A percentile compares a stretch with the other conserved stretches of the same genome.
phyloP scores from a whole-genome alignment of 1,284 basidiomycete genomes.

The Fomes fomentarius region DNA sequence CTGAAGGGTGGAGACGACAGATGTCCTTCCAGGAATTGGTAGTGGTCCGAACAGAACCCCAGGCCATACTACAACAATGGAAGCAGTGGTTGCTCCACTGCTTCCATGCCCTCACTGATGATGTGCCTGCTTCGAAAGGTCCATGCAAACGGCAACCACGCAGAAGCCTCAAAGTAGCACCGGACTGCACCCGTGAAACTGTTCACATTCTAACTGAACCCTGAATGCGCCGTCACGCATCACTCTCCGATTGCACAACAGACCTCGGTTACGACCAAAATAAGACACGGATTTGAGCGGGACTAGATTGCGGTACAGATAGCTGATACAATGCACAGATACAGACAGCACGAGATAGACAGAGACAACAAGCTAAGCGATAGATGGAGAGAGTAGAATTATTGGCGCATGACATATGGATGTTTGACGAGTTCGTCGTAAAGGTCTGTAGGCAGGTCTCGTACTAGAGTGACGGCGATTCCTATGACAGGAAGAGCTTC shows the following conservation, averaged over 20 bases:
- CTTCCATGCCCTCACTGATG: too few relatives aligned
- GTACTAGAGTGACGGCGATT: constrained; percentile 90
- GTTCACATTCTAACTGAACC: too few relatives aligned
- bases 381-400: background rate
- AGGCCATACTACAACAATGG: background rate
- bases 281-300: background rate
- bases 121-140: background rate
- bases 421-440: constrained; percentile 91
- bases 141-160: too few relatives aligned
- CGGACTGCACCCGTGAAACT: too few relatives aligned
- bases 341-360: constrained; percentile 18
- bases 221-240: too few relatives aligned
- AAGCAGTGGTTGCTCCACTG: too few relatives aligned
- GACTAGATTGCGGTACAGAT: background rate
- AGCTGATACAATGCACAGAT: constrained; percentile 2
- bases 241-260: too few relatives aligned
- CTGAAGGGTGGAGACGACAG: background rate
- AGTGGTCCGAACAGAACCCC: background rate
- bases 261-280: too few relatives aligned
- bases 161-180: too few relatives aligned
- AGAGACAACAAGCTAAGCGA: constrained; percentile 3
- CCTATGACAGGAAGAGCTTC: constrained; percentile 88
- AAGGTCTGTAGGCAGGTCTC: constrained; percentile 86
- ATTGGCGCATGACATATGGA: constrained; percentile 61
- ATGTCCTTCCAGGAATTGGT: background rate